Conservation (phyloP, 108 stramenopile species). For the Cyclostephanos tholiformis region DNA sequence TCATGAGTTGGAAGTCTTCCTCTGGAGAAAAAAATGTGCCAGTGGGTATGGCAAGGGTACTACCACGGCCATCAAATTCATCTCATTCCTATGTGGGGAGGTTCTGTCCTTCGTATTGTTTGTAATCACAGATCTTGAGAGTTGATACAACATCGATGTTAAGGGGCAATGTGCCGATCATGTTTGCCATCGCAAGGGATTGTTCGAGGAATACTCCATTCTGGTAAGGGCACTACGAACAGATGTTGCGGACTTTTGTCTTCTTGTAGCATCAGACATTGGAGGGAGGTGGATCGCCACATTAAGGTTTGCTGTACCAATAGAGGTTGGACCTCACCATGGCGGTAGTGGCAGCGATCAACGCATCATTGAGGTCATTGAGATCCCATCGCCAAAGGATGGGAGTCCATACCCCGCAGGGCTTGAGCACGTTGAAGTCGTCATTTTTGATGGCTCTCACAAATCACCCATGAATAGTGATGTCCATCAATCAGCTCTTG, state of each 20-base stretch:
- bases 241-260: constrained; percentile 6
- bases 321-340: constrained; percentile 6
- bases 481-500: constrained; percentile 23
- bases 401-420: constrained; percentile 53
- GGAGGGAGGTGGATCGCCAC: constrained; percentile 59
- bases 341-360: neutral
- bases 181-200: constrained; percentile 57
- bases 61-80: constrained; percentile 23
- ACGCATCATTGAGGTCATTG: constrained; percentile 35
- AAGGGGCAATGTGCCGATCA: constrained; percentile 48
- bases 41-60: neutral
- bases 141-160: constrained; percentile 21
- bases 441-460: constrained; percentile 34
- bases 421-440: constrained; percentile 64
- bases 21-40: no score
- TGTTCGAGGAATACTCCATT: constrained; percentile 32
- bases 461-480: constrained; percentile 38
- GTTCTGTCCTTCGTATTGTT: constrained; percentile 41
- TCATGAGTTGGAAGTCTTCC: neutral
- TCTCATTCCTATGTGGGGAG: constrained; percentile 18
- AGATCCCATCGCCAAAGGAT: constrained; percentile 60
- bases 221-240: constrained; percentile 26
- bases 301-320: constrained; percentile 32
- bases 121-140: constrained; percentile 16
- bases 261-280: constrained; percentile 53